Percentiles rank a stretch among this genome's conserved stretches.
phyloP scores from a whole-genome alignment of 139 green algal genomes.

The Yamagishiella unicocca region DNA sequence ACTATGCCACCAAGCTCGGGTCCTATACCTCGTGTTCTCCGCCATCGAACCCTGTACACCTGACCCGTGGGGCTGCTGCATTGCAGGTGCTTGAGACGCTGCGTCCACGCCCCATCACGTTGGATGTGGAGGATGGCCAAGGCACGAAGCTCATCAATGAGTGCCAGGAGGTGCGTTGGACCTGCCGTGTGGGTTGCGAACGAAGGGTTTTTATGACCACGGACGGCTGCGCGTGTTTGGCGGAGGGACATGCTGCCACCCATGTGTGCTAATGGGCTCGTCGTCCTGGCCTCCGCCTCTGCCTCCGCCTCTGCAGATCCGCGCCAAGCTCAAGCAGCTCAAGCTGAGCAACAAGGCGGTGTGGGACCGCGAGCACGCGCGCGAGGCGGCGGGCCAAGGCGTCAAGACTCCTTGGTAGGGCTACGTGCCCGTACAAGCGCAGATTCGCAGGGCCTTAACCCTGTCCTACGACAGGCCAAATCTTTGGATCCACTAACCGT shows the following conservation, averaged over 20 bases:
- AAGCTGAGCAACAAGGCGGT: constrained; percentile 86
- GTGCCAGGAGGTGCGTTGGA: constrained; percentile 3
- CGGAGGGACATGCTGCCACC: too few relatives aligned
- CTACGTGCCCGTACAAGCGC: not conserved
- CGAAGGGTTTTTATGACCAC: too few relatives aligned
- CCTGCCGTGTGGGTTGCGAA: too few relatives aligned
- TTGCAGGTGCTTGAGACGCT: constrained; percentile 32
- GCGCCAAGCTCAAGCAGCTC: constrained; percentile 69
- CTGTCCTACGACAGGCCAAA: too few relatives aligned
- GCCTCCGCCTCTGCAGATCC: constrained; percentile 49
- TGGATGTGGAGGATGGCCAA: not conserved
- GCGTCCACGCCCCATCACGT: not conserved
- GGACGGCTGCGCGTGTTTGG: too few relatives aligned
- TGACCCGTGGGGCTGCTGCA: too few relatives aligned
- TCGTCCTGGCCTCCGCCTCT: not conserved
- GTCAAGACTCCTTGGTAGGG: constrained; percentile 62
- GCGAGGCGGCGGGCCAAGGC: constrained; percentile 52
- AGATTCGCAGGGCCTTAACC: not conserved
- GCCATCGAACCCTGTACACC: too few relatives aligned
- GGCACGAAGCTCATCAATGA: constrained; percentile 6
- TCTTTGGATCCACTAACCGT: too few relatives aligned
- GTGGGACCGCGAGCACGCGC: constrained; percentile 77
- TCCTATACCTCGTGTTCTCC: too few relatives aligned
- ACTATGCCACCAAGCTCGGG: too few relatives aligned
- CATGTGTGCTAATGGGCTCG: too few relatives aligned